phyloP scores from a whole-genome alignment of 2,329 filamentous ascomycete genomes.

The Macroventuria anomochaeta region DNA sequence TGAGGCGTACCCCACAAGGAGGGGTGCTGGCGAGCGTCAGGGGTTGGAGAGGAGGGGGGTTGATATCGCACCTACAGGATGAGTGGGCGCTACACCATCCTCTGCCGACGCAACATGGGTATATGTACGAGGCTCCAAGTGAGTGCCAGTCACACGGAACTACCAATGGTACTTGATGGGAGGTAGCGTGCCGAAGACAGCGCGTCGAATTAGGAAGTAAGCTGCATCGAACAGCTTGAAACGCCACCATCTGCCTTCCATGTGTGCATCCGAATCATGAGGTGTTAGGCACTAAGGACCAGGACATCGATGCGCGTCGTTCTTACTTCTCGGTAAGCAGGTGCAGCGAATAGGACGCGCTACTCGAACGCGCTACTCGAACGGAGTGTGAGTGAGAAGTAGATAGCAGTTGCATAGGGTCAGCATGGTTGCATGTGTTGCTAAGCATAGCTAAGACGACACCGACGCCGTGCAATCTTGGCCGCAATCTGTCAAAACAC shows the following conservation, averaged over 20 bases:
- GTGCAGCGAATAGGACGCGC: conserved; percentile 14
- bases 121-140: conserved; percentile 12
- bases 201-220: conserved; percentile 22
- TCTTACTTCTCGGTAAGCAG: conserved; percentile 19
- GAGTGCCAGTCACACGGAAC: not conserved
- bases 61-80: conserved; percentile 24
- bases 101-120: conserved; percentile 17
- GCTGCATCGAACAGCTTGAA: conserved; percentile 14
- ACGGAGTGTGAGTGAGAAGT: conserved; percentile 9
- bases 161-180: conserved; percentile 11
- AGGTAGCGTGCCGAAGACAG: conserved; percentile 2
- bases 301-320: conserved; percentile 8
- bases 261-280: conserved; percentile 19
- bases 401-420: conserved; percentile 17
- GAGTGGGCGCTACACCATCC: conserved; percentile 25
- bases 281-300: conserved; percentile 14
- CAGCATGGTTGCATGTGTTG: conserved; percentile 13
- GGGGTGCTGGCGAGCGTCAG: conserved; percentile 5
- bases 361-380: conserved; percentile 1
- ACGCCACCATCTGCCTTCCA: conserved; percentile 28
- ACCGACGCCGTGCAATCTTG: not conserved
- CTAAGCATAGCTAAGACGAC: conserved; percentile 14
- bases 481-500: not conserved
- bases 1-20: not conserved
- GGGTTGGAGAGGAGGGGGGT: conserved; percentile 9